Conservation (phyloP, 352 stramenopile species). For the Saprolegnia parasitica region DNA sequence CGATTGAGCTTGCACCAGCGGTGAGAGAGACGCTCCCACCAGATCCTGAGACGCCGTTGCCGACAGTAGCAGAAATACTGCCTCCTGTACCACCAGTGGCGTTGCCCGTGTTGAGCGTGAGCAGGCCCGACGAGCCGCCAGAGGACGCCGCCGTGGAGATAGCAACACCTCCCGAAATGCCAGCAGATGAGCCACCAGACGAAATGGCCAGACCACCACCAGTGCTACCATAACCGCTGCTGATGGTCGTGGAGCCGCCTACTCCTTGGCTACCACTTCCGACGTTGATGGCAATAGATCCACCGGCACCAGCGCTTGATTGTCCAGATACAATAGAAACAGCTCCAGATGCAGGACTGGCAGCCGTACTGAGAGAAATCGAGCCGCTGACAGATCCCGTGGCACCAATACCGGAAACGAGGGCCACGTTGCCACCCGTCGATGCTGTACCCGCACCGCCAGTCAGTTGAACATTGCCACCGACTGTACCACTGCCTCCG, state of each 20-base stretch:
- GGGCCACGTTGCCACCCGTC: too few relatives aligned
- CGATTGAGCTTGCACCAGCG: conserved; percentile 9
- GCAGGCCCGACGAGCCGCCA: conserved; percentile 25
- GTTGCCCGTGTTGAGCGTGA: conserved; percentile 17
- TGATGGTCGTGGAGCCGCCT: conserved; percentile 33
- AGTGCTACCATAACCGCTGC: conserved; percentile 9
- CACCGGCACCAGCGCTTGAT: too few relatives aligned
- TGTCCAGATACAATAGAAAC: too few relatives aligned
- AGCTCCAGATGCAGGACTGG: too few relatives aligned
- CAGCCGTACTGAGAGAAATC: too few relatives aligned
- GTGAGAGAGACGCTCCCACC: conserved; percentile 17
- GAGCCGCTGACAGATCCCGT: too few relatives aligned
- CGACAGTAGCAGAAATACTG: conserved; percentile 27
- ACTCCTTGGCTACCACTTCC: conserved; percentile 22
- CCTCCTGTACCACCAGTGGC: conserved; percentile 26
- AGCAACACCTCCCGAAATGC: conserved; percentile 32
- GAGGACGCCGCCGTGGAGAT: conserved; percentile 19
- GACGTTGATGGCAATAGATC: too few relatives aligned
- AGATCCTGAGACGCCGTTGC: conserved; percentile 6
- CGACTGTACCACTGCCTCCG: too few relatives aligned
- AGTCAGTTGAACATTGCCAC: too few relatives aligned
- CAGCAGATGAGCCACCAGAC: conserved; percentile 29
- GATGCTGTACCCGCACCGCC: too few relatives aligned
- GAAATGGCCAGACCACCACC: conserved; percentile 33
- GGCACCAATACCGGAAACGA: too few relatives aligned